phyloP scores from a whole-genome alignment of 2,329 filamentous ascomycete species.

The Hypoxylon sp. region DNA sequence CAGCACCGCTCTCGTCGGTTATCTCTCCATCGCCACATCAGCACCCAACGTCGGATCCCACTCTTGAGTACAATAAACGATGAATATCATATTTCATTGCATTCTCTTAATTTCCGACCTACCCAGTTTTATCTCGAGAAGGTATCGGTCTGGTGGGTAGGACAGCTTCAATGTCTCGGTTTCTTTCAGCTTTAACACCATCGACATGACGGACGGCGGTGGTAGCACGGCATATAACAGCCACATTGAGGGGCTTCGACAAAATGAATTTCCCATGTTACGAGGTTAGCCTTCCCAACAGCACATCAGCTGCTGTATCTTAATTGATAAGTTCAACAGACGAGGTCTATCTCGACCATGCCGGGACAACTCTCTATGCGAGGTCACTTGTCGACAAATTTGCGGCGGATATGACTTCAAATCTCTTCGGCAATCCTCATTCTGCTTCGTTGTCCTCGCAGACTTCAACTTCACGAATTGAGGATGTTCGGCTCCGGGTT shows the following conservation, averaged over 20 bases:
- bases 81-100: constrained; percentile 15
- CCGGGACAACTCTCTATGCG: constrained; percentile 87
- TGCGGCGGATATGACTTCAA: constrained; percentile 81
- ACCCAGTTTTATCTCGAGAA: constrained; percentile 13
- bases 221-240: constrained; percentile 66
- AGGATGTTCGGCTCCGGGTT: constrained; percentile 79
- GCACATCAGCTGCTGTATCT: not conserved
- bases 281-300: constrained; percentile 63
- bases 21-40: constrained; percentile 33
- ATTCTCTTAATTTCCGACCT: constrained; percentile 13
- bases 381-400: constrained; percentile 87
- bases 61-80: constrained; percentile 26
- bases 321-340: constrained; percentile 62
- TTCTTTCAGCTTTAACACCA: constrained; percentile 37
- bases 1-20: constrained; percentile 3
- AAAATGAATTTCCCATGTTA: constrained; percentile 78
- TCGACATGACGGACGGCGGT: constrained; percentile 52
- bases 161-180: constrained; percentile 41
- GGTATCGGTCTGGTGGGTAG: constrained; percentile 21
- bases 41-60: constrained; percentile 27
- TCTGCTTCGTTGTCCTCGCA: constrained; percentile 88
- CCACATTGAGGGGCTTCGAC: constrained; percentile 71
- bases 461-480: constrained; percentile 79
- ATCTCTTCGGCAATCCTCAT: constrained; percentile 92
- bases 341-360: constrained; percentile 90